Evolutionary conservation across 768 basidiomycete genomes (phyloP), one percentile per base, ranked within the genome.

Genomic region (Suillus brevipes): DNA sequence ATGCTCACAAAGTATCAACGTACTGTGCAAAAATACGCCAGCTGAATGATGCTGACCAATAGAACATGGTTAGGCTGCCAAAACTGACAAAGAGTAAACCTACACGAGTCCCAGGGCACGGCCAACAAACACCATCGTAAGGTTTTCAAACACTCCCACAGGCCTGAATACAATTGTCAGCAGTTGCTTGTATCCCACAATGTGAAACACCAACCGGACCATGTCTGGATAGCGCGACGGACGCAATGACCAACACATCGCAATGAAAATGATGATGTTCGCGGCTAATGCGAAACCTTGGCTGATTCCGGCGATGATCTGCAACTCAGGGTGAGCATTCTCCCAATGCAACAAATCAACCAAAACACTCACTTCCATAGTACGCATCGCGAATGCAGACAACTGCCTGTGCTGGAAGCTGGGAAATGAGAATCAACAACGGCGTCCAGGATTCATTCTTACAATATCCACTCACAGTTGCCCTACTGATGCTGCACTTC

Each of bases 81-180:
- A 50, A 20, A 36, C 7, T 10, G 40, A 25, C 43, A 49, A 10
- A 20, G 18, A 56, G 13, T 8, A 40, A 14, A 73, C 76, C 40
- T 38, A 76, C 75, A 68, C 61, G 31, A 72, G 73, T 31, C 61
- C 65, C 34, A 76, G 34, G 5, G 74, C 76, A 2, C 73, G 70
- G 56, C 64, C 56, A 5, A 74, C 61, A 4, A 70, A 34, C 3
- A 70, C 0, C 1, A 40, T 64, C 23, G 31, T 3, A 2, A 53
- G 13, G 2, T n/a, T 65, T 1, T 49, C 56, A 1, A 76, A 0
- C 36, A 67, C 23, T 4, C 68, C 65, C 1, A 37, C 2, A 0
- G 66, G 64, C n/a, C 76, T 77, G 49, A 4, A 38, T 23, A 34
- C 4, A n/a, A 60, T 5, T 23, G 8, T 47, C 62, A 47, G 50